Percentiles rank a stretch among this genome's conserved stretches.
phyloP scores from a whole-genome alignment of 108 stramenopile genomes.

The Cyclotella sp. region DNA sequence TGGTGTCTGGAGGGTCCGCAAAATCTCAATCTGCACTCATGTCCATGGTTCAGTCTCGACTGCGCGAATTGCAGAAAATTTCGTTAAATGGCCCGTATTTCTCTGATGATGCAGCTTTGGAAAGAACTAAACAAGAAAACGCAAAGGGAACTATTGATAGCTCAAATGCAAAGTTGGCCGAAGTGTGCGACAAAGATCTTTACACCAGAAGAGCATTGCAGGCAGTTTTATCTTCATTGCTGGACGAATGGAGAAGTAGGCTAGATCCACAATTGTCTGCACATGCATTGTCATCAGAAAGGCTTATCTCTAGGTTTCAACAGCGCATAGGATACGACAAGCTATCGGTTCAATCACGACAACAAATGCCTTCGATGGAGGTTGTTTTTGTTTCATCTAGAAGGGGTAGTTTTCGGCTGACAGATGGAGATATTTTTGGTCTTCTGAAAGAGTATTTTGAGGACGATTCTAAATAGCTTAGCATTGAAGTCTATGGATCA shows the following conservation, averaged over 20 bases:
- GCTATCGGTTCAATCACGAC: background rate
- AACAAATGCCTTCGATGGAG: constrained; percentile 36
- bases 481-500: background rate
- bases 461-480: background rate
- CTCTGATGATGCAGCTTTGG: no score
- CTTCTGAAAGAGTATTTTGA: constrained; percentile 14
- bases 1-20: constrained; percentile 42
- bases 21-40: constrained; percentile 27
- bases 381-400: constrained; percentile 43
- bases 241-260: constrained; percentile 38
- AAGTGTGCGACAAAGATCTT: background rate
- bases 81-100: background rate
- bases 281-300: no score
- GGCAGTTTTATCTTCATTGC: background rate
- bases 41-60: constrained; percentile 11
- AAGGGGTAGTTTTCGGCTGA: constrained; percentile 36
- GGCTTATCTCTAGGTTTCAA: no score
- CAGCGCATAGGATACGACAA: no score
- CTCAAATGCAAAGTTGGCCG: background rate
- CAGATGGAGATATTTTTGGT: constrained; percentile 22
- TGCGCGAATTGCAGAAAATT: constrained; percentile 6
- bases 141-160: no score
- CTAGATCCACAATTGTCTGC: background rate
- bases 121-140: no score
- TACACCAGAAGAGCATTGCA: background rate